Conservation (phyloP, 106 monocot species). For the Posidonia australis region DNA sequence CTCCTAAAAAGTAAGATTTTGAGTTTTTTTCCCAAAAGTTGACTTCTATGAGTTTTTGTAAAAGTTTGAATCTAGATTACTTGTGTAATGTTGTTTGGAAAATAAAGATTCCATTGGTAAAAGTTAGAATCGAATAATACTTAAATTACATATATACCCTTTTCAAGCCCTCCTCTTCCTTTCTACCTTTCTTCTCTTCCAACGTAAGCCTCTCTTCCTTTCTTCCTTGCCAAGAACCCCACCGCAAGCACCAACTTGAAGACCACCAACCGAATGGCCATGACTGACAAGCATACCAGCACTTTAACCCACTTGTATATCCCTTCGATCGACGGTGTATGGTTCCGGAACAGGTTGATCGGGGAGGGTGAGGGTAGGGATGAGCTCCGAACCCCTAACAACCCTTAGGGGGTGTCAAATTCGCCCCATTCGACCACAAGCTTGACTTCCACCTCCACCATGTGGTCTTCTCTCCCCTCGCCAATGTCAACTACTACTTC, state of each 20-base stretch:
- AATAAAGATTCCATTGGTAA: no score
- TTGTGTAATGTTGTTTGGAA: no score
- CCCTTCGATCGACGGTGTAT: constrained; percentile 39
- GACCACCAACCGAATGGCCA: constrained; percentile 33
- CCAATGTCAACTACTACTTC: neutral
- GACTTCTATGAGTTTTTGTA: no score
- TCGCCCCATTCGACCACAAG: neutral
- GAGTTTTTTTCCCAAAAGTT: no score
- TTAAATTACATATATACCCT: no score
- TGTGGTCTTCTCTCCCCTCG: neutral
- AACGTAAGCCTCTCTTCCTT: no score
- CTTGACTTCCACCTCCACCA: neutral
- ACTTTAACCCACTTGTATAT: constrained; percentile 57
- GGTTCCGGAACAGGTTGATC: constrained; percentile 78
- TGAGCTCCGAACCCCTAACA: constrained; percentile 28
- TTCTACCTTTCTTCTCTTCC: no score
- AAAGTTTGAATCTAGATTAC: no score
- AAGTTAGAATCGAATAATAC: no score
- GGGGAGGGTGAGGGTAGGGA: constrained; percentile 21
- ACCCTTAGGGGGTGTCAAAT: constrained; percentile 44
- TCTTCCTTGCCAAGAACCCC: constrained; percentile 56
- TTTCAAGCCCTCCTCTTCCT: no score
- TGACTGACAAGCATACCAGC: constrained; percentile 40
- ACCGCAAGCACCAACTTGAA: constrained; percentile 54
- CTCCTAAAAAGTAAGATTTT: no score